Conservation (phyloP, 225 moss, liverwort and hornwort species). For the Polytrichum commune region DNA sequence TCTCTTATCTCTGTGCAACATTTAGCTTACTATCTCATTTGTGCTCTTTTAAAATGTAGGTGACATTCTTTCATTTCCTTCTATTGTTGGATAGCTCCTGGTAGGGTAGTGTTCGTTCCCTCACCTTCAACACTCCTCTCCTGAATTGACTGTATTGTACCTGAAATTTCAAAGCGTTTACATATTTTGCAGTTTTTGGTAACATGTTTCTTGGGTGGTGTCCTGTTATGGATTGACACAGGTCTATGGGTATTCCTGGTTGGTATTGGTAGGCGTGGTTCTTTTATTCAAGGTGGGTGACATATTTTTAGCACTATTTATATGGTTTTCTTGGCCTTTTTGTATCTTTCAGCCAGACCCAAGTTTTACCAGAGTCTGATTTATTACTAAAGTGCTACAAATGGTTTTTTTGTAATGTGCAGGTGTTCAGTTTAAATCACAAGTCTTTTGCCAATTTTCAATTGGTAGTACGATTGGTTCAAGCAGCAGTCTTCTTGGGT, state of each 20-base stretch:
- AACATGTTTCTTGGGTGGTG: conserved; percentile 8
- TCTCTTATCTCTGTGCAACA: conserved; percentile 10
- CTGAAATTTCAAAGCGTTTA: neutral
- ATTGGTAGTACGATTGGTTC: conserved; percentile 46
- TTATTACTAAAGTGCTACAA: neutral
- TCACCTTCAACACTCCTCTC: conserved; percentile 1
- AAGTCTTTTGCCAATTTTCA: conserved; percentile 57
- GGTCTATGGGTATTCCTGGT: conserved; percentile 62
- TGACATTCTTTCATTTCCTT: neutral
- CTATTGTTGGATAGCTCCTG: conserved; percentile 1
- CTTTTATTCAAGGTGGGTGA: conserved; percentile 44
- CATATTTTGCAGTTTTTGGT: neutral
- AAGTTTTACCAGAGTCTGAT: neutral
- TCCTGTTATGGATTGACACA: conserved; percentile 12
- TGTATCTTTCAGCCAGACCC: neutral
- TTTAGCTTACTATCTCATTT: conserved; percentile 1
- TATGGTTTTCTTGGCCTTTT: neutral
- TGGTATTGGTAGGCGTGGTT: conserved; percentile 37
- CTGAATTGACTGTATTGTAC: neutral
- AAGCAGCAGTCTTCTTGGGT: conserved; percentile 47
- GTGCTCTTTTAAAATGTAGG: neutral
- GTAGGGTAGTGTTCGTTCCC: too few species aligned
- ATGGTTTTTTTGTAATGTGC: neutral
- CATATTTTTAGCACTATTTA: neutral
- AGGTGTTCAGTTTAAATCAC: conserved; percentile 53